phyloP scores from a whole-genome alignment of 352 stramenopile species.

The Discostella stelligera region DNA sequence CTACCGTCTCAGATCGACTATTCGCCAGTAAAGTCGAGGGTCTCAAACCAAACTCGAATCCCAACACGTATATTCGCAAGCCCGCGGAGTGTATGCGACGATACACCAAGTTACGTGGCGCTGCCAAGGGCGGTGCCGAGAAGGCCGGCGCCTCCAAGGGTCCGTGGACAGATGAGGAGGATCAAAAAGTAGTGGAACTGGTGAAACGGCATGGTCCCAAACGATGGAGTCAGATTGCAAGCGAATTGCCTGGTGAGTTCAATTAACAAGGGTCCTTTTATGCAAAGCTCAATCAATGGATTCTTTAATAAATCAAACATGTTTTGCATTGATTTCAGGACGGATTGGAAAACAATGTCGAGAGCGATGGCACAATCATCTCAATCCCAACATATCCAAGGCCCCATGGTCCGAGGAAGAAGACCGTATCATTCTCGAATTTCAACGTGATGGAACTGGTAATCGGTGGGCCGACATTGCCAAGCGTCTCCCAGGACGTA shows the following conservation, averaged over 20 bases:
- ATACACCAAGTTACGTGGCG: conserved; percentile 38
- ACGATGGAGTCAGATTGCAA: conserved; percentile 65
- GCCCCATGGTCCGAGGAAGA: conserved; percentile 92
- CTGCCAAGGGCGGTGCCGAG: conserved; percentile 27
- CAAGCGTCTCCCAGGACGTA: conserved; percentile 90
- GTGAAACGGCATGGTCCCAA: conserved; percentile 62
- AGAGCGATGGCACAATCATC: conserved; percentile 94
- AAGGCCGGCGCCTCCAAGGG: conserved; percentile 51
- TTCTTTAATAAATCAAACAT: background rate
- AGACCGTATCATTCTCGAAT: conserved; percentile 90
- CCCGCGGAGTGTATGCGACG: conserved; percentile 44
- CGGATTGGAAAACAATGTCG: conserved; percentile 94
- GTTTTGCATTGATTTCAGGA: conserved; percentile 45
- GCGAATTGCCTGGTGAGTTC: conserved; percentile 52
- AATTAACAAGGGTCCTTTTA: background rate
- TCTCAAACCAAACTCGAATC: conserved; percentile 17
- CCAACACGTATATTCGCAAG: conserved; percentile 38
- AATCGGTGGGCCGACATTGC: conserved; percentile 97
- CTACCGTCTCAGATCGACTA: conserved; percentile 22
- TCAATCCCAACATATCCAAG: conserved; percentile 93
- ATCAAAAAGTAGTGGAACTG: conserved; percentile 67
- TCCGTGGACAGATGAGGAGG: conserved; percentile 73
- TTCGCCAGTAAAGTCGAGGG: conserved; percentile 25
- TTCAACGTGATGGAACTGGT: conserved; percentile 87
- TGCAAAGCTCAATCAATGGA: background rate